Evolutionary conservation across 352 stramenopile species (phyloP), one percentile per base, ranked within the genome.

Genomic region (Globisporangium nodosum): DNA sequence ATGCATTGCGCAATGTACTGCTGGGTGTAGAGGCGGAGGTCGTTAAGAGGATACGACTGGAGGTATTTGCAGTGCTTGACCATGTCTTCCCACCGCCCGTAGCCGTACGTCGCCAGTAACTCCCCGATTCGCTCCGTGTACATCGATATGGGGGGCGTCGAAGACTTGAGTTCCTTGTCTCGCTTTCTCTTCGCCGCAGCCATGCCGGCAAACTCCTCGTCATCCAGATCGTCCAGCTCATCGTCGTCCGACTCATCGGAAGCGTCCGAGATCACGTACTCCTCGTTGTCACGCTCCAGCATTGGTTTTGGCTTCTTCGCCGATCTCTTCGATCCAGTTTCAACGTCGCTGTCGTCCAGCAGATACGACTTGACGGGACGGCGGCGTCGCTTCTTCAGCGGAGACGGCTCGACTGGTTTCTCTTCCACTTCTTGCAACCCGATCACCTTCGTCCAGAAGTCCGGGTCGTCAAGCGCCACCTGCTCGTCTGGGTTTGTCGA

Each of bases 391-490:
- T 87, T 92, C 63, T 82, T 81, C n/a, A 94, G 61, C 9, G 85
- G 84, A 4, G 81, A 92, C 12, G 78, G 70, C 21, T 92, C 81
- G 2, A 77, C 70, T 15, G 70, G 67, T 48, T 90, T 87, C 24
- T 82, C 85, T 11, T 75, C 70, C 9, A 85, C 71, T 15, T 66
- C 81, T 52, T 96, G 85, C 9, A 97, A 63, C 0, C 92, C 92
- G 33, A 97, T 84, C 1, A 97, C 86, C 58, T 98, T 98, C 21
- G 83, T 96, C 92, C 92, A 98, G 60, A 98, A 98, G 54, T 98
- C 91, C 0, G 92, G 92, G 56, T 98, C 92, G 56, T 98, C 88
- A 31, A 98, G 61, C 42, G 94, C 92, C 8, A 98, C 87, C 54
- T 93, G 72, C 43, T 91, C 83, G 47, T 96, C 82, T 7, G 88